Evolutionary conservation across 176 grass and related monocot species (phyloP), one percentile per base, ranked within the genome.

Genomic region (Thalia dealbata): DNA sequence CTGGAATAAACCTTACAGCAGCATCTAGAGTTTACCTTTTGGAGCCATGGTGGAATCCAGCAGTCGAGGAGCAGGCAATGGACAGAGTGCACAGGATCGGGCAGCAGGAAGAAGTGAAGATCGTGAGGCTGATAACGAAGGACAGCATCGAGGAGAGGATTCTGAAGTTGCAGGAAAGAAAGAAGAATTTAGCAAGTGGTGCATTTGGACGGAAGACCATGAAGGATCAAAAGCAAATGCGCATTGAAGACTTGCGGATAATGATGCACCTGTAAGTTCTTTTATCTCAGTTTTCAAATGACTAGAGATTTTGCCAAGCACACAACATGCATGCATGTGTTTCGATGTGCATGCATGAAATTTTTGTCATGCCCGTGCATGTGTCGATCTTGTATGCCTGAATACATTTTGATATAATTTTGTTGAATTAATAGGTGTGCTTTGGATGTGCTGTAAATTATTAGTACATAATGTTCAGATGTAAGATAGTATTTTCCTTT

Each of bases 21-120:
- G 95, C 95, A 48, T 92, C 87, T 3, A 90, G 89, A 0, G 95
- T 97, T 9, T 97, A 91, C 84, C 75, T 97, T 8, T 78, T 97
- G 0, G 95, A 97, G 51, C 95, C 95, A 0, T 92, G 95, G 95
- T 97, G 95, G 95, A 97, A 97, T 29, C 89, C 93, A 0, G 93
- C 84, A 43, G 85, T 90, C 50, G 93, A 97, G 83, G 85, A 92
- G 76, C 93, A 97, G 71, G 93, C 93, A 71, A 97, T 97, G 93
- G 93, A 91, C 73, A 84, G 87, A 54, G 93, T 97, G 30, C 87
- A 97, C 78, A 82, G 93, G 23, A 97, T 97, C 16, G 93, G 93
- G 19, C 93, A 97, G 84, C 78, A 63, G 52, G 76, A 82, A 61
- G 85, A 90, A 14, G 93, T 92, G 61, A 92, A 82, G 74, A 87